Base-by-base conservation (phyloP, 495 filamentous ascomycete species). In the Emericellopsis terricola region DNA sequence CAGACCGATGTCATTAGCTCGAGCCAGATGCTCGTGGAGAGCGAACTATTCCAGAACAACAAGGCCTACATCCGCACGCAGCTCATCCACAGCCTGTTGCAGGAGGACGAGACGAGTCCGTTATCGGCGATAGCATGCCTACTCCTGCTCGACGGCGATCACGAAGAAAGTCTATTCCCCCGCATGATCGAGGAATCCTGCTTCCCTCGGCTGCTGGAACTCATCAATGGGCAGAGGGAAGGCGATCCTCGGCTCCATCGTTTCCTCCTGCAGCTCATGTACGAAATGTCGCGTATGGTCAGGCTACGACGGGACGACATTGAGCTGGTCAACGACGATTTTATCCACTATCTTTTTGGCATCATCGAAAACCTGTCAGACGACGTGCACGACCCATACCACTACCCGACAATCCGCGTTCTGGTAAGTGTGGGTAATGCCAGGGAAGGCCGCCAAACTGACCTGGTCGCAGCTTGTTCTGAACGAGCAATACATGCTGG, bases 401-500 rank as follows among this genome's bases (percentile, higher is more conserved):
- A 96, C 52, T 96, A 94, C 55, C 79, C 81, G 9, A 74, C 94
- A 16, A 93, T 97, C 45, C 73, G 85, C 36, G 86, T 96, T 34
- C 55, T 97, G 58, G 87, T 94, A 55, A 44, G 61, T 59, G 19
- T 34, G n/a, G n/a, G n/a, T n/a, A n/a, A n/a, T n/a, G n/a, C n/a
- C n/a, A n/a, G n/a, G n/a, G n/a, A n/a, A 28, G 16, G 31, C 40
- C 17, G 27, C 30, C 28, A 47, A 51, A 36, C 8, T 32, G 2
- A 27, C 15, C 13, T 15, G 31, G 48, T 36, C 39, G 15, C 48
- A 96, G 85, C 70, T 97, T 43, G 85, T 97, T 29, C 57, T 97
- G 42, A 97, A 96, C 53, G 89, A 97, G 48, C 89, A 97, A 54
- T 97, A 93, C 58, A 92, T 97, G 82, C 79, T 94, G 28, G 65